Evolutionary conservation across 352 stramenopile species (phyloP).

Genomic region (Globisporangium cystogenes): DNA sequence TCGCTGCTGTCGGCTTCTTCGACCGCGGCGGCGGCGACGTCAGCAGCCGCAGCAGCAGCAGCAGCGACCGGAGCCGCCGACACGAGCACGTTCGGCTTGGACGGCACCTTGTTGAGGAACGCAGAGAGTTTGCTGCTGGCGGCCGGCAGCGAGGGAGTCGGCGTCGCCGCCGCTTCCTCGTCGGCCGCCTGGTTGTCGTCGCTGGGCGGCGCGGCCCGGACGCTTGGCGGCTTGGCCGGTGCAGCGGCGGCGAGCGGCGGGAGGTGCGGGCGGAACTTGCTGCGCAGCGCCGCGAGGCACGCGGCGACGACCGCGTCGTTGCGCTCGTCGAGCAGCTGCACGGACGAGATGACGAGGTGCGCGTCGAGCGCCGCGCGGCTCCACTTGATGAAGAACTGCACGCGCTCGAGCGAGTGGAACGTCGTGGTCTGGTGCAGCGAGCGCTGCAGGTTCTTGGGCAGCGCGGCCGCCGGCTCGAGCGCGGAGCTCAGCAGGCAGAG

Average conservation of each 20-base stretch:
- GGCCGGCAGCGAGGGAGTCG: background rate
- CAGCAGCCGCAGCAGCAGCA: background rate
- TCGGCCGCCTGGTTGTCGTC: conserved; percentile 7
- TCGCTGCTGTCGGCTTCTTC: conserved; percentile 4
- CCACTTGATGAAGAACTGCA: conserved; percentile 87
- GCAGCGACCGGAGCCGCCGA: conserved; percentile 13
- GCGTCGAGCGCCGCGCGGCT: conserved; percentile 60
- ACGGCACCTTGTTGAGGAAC: conserved; percentile 67
- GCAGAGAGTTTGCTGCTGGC: conserved; percentile 36
- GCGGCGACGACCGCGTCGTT: conserved; percentile 59
- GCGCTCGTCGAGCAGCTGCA: conserved; percentile 74
- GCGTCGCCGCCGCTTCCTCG: background rate
- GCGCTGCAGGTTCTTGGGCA: conserved; percentile 71
- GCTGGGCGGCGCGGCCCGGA: conserved; percentile 4
- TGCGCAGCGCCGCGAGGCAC: conserved; percentile 52
- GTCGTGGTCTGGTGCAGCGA: conserved; percentile 63
- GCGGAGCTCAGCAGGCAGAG: conserved; percentile 61
- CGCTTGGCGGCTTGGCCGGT: background rate
- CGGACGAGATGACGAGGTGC: conserved; percentile 69
- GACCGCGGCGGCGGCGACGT: background rate
- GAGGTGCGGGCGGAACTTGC: conserved; percentile 40
- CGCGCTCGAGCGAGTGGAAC: conserved; percentile 76
- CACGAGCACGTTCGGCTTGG: conserved; percentile 14
- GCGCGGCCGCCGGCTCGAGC: conserved; percentile 19
- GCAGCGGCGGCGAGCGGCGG: background rate